phyloP scores from a whole-genome alignment of 805 yeast genomes.

The Diddensiella caesifluorescens region DNA sequence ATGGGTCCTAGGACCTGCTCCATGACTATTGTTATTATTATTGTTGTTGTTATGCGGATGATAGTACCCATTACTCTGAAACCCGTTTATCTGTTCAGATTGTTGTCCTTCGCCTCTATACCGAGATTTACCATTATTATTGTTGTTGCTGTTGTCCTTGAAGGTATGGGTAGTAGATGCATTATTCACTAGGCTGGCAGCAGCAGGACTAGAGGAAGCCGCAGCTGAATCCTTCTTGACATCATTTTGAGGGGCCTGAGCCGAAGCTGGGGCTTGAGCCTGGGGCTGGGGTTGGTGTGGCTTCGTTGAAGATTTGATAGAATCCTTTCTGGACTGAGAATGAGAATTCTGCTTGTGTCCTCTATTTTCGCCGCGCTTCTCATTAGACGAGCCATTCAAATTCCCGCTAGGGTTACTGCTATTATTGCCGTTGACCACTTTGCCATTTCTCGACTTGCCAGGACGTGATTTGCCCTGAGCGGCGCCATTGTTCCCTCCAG shows the following conservation, averaged over 20 bases:
- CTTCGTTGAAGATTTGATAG: neutral
- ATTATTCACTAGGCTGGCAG: neutral
- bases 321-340: constrained; percentile 8
- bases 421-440: constrained; percentile 10
- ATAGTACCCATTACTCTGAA: constrained; percentile 4
- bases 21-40: constrained; percentile 10
- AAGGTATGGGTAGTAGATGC: neutral
- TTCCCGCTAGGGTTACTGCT: constrained; percentile 22
- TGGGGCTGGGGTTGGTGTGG: constrained; percentile 8
- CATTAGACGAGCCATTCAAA: constrained; percentile 14
- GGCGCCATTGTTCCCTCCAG: constrained; percentile 1
- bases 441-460: constrained; percentile 1
- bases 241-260: neutral
- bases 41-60: constrained; percentile 13
- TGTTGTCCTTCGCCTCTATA: neutral
- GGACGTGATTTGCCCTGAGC: constrained; percentile 5
- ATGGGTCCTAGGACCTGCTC: too few species aligned
- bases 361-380: constrained; percentile 5
- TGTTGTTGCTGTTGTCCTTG: too few species aligned
- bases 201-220: too few species aligned
- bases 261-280: constrained; percentile 2
- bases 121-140: constrained; percentile 7
- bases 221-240: constrained; percentile 1
- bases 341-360: constrained; percentile 10
- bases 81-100: constrained; percentile 5